These are phyloP conservation scores for Lablab purpureus DNA, from an alignment of 306 rosid species.

Conservation along the genomic window DNA sequence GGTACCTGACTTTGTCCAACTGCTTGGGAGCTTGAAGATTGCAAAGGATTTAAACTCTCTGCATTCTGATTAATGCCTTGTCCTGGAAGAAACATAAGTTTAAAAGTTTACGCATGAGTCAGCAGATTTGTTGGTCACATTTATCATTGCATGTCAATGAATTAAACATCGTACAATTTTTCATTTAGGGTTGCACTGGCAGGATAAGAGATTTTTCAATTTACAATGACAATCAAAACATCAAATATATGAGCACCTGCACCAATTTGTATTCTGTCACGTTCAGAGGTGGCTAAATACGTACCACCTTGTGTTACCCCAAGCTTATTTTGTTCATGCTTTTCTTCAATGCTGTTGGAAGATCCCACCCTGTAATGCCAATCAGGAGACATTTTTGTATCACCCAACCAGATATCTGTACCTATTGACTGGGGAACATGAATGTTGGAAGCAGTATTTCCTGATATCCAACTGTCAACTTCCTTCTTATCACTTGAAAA, in stretches of 20 bases:
- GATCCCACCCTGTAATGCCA: conserved; percentile 74
- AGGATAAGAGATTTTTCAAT: conserved; percentile 49
- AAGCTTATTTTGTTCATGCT: conserved; percentile 52
- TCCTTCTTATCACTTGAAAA: conserved; percentile 65
- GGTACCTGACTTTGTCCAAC: conserved; percentile 60
- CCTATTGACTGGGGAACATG: conserved; percentile 58
- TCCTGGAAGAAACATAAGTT: conserved; percentile 46
- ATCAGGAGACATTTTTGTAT: conserved; percentile 90
- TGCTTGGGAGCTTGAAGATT: conserved; percentile 48
- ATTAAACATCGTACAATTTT: conserved; percentile 43
- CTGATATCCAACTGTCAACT: conserved; percentile 59
- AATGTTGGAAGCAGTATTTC: conserved; percentile 51
- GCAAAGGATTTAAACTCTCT: conserved; percentile 54
- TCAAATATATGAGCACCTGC: conserved; percentile 59
- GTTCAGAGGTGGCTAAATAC: conserved; percentile 55
- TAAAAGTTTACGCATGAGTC: conserved; percentile 54
- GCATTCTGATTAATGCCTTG: conserved; percentile 60
- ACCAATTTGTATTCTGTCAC: conserved; percentile 54
- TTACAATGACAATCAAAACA: conserved; percentile 49
- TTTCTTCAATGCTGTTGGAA: conserved; percentile 62
- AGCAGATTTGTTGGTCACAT: conserved; percentile 44
- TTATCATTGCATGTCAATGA: conserved; percentile 53
- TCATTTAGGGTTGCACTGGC: conserved; percentile 42
- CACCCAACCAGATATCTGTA: conserved; percentile 78
- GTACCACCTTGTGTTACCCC: conserved; percentile 55